Percentiles rank a stretch among this genome's conserved stretches.
Conservation (phyloP, 345 rosid genomes). For the Iberis pinnata region DNA sequence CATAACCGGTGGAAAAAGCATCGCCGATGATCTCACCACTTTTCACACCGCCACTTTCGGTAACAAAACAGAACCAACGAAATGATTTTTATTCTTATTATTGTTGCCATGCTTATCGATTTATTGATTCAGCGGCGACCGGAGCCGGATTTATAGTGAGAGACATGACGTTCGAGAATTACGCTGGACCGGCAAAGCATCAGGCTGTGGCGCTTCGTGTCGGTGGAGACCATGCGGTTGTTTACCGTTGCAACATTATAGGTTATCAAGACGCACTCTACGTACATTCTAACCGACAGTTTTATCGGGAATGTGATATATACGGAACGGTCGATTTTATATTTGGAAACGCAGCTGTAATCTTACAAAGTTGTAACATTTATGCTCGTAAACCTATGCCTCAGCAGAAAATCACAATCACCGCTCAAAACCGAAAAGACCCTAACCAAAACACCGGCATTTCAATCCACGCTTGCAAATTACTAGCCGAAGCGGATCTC, state of each 20-base stretch:
- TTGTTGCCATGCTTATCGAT: too few relatives aligned
- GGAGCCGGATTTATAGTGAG: conserved; percentile 89
- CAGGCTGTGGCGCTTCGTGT: conserved; percentile 94
- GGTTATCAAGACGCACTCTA: conserved; percentile 94
- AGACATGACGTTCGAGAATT: conserved; percentile 88
- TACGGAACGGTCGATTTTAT: conserved; percentile 96
- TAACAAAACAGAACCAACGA: too few relatives aligned
- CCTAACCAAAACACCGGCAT: conserved; percentile 95
- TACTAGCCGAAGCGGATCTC: conserved; percentile 56
- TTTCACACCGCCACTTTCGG: conserved; percentile 95
- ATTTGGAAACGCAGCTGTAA: conserved; percentile 91
- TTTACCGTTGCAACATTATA: conserved; percentile 62
- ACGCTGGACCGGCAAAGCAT: conserved; percentile 86
- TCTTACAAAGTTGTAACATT: conserved; percentile 75
- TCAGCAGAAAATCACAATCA: conserved; percentile 74
- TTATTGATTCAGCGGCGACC: conserved; percentile 57
- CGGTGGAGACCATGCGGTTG: conserved; percentile 91
- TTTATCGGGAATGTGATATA: conserved; percentile 74
- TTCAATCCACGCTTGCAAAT: conserved; percentile 72
- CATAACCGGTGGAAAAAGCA: conserved; percentile 62
- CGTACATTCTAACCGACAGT: conserved; percentile 93
- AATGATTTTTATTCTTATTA: too few relatives aligned
- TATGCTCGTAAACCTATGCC: conserved; percentile 78
- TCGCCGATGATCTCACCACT: conserved; percentile 56
- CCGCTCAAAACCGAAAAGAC: conserved; percentile 94